Evolutionary conservation across 768 basidiomycete genomes (phyloP).

Genomic region (Tremella fuciformis): DNA sequence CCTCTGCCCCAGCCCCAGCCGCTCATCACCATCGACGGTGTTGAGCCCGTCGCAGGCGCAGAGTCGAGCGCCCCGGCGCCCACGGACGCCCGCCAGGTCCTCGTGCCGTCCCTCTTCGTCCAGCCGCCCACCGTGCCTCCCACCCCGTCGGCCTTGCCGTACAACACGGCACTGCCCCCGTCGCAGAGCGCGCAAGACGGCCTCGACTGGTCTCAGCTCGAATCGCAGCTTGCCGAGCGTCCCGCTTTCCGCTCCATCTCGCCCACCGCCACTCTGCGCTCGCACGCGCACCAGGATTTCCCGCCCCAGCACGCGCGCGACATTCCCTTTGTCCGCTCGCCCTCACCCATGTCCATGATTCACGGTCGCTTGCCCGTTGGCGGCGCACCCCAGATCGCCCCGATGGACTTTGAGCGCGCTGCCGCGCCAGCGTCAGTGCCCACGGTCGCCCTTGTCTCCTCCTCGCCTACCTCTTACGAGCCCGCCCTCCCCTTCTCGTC

Average conservation of each 20-base stretch:
- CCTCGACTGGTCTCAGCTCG: slow-evolving; percentile 36
- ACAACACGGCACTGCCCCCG: not conserved
- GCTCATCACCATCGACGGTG: slow-evolving; percentile 14
- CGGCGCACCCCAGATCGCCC: slow-evolving; percentile 1
- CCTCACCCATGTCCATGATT: not conserved
- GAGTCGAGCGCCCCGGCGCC: not conserved
- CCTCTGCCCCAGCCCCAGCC: slow-evolving; percentile 7
- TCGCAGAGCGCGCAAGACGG: slow-evolving; percentile 10
- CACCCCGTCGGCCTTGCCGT: slow-evolving; percentile 27
- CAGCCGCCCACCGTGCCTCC: slow-evolving; percentile 40
- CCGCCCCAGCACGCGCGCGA: not conserved
- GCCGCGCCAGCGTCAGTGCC: slow-evolving; percentile 6
- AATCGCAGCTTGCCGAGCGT: slow-evolving; percentile 29
- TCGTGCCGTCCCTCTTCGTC: slow-evolving; percentile 34
- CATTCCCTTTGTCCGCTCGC: slow-evolving; percentile 7
- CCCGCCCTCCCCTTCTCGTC: slow-evolving; percentile 9
- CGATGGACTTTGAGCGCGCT: slow-evolving; percentile 9
- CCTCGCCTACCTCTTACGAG: slow-evolving; percentile 8
- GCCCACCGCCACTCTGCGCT: slow-evolving; percentile 39
- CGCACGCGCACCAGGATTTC: slow-evolving; percentile 25
- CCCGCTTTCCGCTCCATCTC: slow-evolving; percentile 48
- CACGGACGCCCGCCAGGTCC: not conserved
- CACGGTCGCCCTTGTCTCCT: slow-evolving; percentile 2
- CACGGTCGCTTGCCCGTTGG: not conserved
- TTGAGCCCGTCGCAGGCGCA: not conserved